These are phyloP conservation scores for Punica granatum DNA, from an alignment of 345 rosid species.

Conservation along the genomic window DNA sequence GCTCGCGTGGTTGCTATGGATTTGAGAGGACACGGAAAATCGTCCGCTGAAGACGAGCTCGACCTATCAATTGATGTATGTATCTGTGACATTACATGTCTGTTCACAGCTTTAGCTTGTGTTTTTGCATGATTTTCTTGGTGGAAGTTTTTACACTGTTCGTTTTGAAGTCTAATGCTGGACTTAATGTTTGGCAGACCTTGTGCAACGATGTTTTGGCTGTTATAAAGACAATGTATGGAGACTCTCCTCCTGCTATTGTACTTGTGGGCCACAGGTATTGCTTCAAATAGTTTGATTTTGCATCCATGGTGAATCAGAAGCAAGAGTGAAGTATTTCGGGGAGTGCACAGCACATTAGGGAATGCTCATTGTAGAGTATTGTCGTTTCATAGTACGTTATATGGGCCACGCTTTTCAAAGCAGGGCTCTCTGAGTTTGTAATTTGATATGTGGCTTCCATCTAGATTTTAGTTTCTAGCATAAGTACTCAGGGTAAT, in stretches of 20 bases:
- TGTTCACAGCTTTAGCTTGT: background rate
- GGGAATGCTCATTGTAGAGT: background rate
- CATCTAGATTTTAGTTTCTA: background rate
- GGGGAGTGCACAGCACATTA: background rate
- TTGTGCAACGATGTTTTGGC: conserved; percentile 81
- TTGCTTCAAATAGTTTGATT: background rate
- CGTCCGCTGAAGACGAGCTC: conserved; percentile 67
- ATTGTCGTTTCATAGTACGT: background rate
- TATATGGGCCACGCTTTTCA: background rate
- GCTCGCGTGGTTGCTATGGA: conserved; percentile 85
- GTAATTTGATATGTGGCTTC: background rate
- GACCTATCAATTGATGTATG: conserved; percentile 82
- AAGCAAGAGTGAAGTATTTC: background rate
- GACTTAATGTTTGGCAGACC: conserved; percentile 55
- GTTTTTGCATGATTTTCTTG: background rate
- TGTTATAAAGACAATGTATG: conserved; percentile 72
- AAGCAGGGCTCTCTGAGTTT: background rate
- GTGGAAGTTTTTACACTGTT: background rate
- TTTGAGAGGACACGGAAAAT: conserved; percentile 93
- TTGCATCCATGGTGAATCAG: background rate
- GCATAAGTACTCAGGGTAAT: background rate
- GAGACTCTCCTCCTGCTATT: conserved; percentile 86
- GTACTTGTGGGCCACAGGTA: conserved; percentile 97
- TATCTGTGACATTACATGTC: background rate
- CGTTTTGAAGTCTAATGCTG: background rate